Percentiles rank a stretch among this genome's conserved stretches.
Conservation (phyloP, 2,329 filamentous ascomycete species). For the Talaromyces rugulosus region DNA sequence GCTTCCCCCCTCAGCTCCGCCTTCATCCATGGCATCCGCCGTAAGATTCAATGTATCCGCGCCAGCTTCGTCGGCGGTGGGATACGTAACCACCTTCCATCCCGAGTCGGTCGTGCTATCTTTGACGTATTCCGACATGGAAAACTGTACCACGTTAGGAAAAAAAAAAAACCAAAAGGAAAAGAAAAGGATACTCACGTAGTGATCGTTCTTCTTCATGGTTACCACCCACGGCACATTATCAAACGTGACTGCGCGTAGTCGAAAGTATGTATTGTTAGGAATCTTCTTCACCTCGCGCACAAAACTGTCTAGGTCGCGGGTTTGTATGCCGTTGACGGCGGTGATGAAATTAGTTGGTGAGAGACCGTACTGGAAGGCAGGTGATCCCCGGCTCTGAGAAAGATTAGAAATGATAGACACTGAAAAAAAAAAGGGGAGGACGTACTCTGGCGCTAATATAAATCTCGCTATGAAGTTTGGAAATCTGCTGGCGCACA, state of each 20-base stretch:
- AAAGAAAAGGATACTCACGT: slow-evolving; percentile 44
- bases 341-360: slow-evolving; percentile 97
- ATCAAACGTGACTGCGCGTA: slow-evolving; percentile 97
- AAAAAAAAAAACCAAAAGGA: not conserved
- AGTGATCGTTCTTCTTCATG: slow-evolving; percentile 99
- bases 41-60: slow-evolving; percentile 41
- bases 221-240: slow-evolving; percentile 99
- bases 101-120: slow-evolving; percentile 49
- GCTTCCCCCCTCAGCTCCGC: slow-evolving; percentile 29
- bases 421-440: not conserved
- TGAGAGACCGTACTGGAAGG: slow-evolving; percentile 86
- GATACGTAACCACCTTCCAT: slow-evolving; percentile 55
- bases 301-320: slow-evolving; percentile 76
- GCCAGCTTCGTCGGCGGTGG: slow-evolving; percentile 40
- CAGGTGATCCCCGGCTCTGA: slow-evolving; percentile 69
- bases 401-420: not conserved
- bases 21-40: slow-evolving; percentile 46
- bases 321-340: slow-evolving; percentile 84
- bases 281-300: slow-evolving; percentile 79
- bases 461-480: slow-evolving; percentile 93
- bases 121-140: slow-evolving; percentile 62
- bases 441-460: slow-evolving; percentile 67
- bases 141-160: slow-evolving; percentile 44
- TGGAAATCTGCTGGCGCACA: slow-evolving; percentile 94
- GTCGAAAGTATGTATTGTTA: slow-evolving; percentile 95